Base-by-base conservation (phyloP, 2,329 filamentous ascomycete genomes). In the Fusarium haematococcum region DNA sequence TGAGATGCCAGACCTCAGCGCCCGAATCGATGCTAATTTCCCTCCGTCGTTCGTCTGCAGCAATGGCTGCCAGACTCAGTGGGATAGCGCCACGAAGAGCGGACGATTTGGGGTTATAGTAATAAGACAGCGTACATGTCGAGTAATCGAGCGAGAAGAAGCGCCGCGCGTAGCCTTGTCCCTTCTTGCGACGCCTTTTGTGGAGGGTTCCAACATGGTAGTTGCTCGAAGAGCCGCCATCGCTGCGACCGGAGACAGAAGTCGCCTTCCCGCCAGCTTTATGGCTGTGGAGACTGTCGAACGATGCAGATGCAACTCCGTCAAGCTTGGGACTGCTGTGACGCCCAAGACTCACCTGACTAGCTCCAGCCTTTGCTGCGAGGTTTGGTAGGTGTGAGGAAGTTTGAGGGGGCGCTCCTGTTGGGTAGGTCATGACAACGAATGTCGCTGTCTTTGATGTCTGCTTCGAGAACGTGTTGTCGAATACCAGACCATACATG, bases 401-500 rank as follows among this genome's bases (percentile, higher is more conserved):
- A 18, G 91, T 91, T 79, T 94, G 94, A 1, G 94, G 94, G 37
- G 94, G 91, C 7, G 91, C 89, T 76, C 92, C 93, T 39, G 95
- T 95, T 11, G 96, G 95, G 79, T 98, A 98, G 43, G 95, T 98
- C 81, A 98, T 89, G 62, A 99, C 90, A 39, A 98, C 95, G 79
- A 99, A 94, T 9, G 96, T 98, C 23, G 95, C 95, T 33, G 93
- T 98, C 85, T 99, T 99, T 63, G 95, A 97, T 48, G 94, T 92
- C 82, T 93, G 94, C 85, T 98, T 98, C 69, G 95, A 98, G 82
- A 99, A 99, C 32, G 97, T 99, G 81, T 99, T 99, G 89, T 99
- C 97, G 80, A 99, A 98, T 35, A 98, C 95, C 70, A 99, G 87
- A 66, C 95, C 97, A 81, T 97, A 99, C 91, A 98, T 98, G 80